Evolutionary conservation across 2,329 filamentous ascomycete species (phyloP).

Genomic region (Aspergillus arachidicola): DNA sequence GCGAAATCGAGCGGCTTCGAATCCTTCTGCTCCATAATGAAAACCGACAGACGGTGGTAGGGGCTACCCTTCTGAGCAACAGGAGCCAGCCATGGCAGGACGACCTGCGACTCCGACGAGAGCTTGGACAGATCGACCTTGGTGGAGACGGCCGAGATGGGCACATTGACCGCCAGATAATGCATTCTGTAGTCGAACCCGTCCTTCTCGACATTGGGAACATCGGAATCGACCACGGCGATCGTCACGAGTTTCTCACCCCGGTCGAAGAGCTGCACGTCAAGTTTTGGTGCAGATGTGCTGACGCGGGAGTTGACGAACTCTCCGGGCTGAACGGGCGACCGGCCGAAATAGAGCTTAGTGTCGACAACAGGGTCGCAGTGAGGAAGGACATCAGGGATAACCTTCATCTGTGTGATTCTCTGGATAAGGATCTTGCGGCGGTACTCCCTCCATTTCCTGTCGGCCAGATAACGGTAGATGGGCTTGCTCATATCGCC

Average conservation of each 20-base stretch:
- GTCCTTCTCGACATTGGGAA: conserved; percentile 76
- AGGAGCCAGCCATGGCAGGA: conserved; percentile 80
- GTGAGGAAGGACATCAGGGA: conserved; percentile 83
- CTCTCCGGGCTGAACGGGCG: conserved; percentile 72
- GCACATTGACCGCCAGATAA: conserved; percentile 77
- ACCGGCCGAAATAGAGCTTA: conserved; percentile 74
- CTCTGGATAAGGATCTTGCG: conserved; percentile 80
- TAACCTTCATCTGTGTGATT: conserved; percentile 80
- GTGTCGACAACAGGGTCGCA: conserved; percentile 80
- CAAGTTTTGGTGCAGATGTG: conserved; percentile 72
- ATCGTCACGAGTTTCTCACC: conserved; percentile 82
- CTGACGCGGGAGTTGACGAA: conserved; percentile 75
- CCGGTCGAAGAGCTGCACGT: conserved; percentile 80
- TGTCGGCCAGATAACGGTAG: conserved; percentile 84
- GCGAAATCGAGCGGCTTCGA: conserved; percentile 61
- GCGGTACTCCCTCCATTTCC: conserved; percentile 85
- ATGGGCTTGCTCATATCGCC: conserved; percentile 96
- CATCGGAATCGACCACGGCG: conserved; percentile 85
- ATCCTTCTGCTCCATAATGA: conserved; percentile 77
- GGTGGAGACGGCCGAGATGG: conserved; percentile 62
- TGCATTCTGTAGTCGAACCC: conserved; percentile 81
- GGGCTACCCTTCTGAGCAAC: conserved; percentile 86
- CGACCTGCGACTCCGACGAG: conserved; percentile 64
- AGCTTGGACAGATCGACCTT: conserved; percentile 68
- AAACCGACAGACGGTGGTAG: conserved; percentile 85